Percentiles rank a stretch among this genome's conserved stretches.
Conservation (phyloP, 192 early-diverging fungal genomes). For the Lunasporangiospora selenospora region DNA sequence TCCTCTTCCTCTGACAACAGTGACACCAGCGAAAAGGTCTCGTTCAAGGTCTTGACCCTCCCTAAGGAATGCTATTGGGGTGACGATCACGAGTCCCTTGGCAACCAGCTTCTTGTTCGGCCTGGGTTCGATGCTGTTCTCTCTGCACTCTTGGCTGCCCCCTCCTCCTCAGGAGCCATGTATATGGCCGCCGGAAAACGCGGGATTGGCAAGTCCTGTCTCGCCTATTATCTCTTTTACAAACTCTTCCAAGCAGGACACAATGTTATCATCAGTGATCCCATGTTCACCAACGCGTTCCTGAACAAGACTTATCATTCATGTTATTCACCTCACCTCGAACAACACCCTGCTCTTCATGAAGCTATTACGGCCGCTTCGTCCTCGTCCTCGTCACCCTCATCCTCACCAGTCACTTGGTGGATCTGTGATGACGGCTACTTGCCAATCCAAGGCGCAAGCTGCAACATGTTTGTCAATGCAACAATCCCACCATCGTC, state of each 20-base stretch:
- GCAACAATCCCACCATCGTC: neutral
- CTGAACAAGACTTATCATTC: slow-evolving; percentile 19
- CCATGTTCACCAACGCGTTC: slow-evolving; percentile 47
- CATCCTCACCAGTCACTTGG: slow-evolving; percentile 6
- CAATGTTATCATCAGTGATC: slow-evolving; percentile 39
- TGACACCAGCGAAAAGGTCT: too few relatives aligned
- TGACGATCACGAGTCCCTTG: slow-evolving; percentile 33
- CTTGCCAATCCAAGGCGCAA: slow-evolving; percentile 21
- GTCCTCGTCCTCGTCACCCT: neutral
- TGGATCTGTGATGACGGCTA: slow-evolving; percentile 45
- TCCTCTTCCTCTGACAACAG: neutral
- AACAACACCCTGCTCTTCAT: slow-evolving; percentile 14
- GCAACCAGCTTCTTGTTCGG: slow-evolving; percentile 15
- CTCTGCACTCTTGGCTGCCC: slow-evolving; percentile 5
- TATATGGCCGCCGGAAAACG: slow-evolving; percentile 22
- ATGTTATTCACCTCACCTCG: slow-evolving; percentile 31
- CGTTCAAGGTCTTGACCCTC: slow-evolving; percentile 18
- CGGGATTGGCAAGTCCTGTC: slow-evolving; percentile 31
- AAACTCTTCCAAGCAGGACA: slow-evolving; percentile 30
- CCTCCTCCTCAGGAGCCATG: slow-evolving; percentile 5
- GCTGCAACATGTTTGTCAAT: slow-evolving; percentile 21
- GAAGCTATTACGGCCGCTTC: slow-evolving; percentile 8
- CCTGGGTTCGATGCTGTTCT: slow-evolving; percentile 26
- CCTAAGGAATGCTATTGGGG: slow-evolving; percentile 33
- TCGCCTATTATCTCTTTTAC: slow-evolving; percentile 26